Percentiles rank a stretch among this genome's conserved stretches.
These are phyloP conservation scores for Parachlorella kessleri DNA, from an alignment of 139 green algal genomes.

Conservation along the genomic window DNA sequence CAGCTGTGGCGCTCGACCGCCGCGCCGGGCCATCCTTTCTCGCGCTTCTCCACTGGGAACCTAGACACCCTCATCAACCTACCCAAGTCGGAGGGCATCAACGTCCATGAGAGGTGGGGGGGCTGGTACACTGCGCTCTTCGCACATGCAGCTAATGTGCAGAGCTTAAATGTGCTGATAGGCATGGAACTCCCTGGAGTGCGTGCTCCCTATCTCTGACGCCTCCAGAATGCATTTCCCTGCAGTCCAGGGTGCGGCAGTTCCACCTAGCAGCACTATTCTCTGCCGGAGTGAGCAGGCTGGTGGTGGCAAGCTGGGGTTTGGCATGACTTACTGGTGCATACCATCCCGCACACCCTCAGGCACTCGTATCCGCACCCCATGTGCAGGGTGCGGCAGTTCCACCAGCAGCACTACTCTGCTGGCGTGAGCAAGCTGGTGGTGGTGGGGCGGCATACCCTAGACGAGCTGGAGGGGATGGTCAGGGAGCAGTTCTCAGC, in stretches of 20 bases:
- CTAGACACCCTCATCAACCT: slow-evolving; percentile 48
- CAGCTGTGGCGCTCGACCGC: slow-evolving; percentile 82
- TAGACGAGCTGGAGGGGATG: slow-evolving; percentile 78
- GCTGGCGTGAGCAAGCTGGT: slow-evolving; percentile 75
- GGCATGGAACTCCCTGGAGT: no score
- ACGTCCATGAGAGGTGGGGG: slow-evolving; percentile 22
- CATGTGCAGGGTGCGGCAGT: slow-evolving; percentile 57
- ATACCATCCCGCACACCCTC: background rate
- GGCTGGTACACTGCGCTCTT: no score
- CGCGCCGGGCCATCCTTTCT: slow-evolving; percentile 66
- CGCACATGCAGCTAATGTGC: no score
- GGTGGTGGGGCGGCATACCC: slow-evolving; percentile 59
- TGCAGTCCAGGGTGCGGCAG: no score
- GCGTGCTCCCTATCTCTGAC: no score
- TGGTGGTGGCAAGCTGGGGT: no score
- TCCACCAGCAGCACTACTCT: slow-evolving; percentile 75
- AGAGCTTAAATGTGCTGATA: no score
- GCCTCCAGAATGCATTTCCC: no score
- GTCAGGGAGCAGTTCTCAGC: slow-evolving; percentile 55
- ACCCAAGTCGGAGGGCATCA: slow-evolving; percentile 21
- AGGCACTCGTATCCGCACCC: background rate
- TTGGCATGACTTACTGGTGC: background rate
- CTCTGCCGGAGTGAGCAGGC: no score
- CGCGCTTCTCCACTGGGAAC: slow-evolving; percentile 78
- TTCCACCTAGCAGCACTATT: no score